Conservation (phyloP, 495 filamentous ascomycete genomes). For the Letharia columbiana region DNA sequence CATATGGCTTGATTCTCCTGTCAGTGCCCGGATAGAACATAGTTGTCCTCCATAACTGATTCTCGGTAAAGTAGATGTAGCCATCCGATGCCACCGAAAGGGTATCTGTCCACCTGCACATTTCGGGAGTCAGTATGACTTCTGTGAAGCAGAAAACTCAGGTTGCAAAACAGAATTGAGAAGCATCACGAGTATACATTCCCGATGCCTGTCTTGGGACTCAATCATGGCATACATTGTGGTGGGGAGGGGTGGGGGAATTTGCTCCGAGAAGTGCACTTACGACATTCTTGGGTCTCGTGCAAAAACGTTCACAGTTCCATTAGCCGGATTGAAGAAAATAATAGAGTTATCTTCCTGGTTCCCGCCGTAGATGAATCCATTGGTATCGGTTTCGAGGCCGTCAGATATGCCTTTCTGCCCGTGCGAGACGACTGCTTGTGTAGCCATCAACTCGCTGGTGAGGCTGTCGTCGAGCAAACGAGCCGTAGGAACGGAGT, state of each 20-base stretch:
- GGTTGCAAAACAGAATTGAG: no score
- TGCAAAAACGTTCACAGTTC: slow-evolving; percentile 29
- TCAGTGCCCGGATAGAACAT: slow-evolving; percentile 26
- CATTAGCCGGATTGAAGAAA: slow-evolving; percentile 36
- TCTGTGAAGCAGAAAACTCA: no score
- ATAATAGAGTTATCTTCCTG: slow-evolving; percentile 35
- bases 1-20: slow-evolving; percentile 30
- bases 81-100: slow-evolving; percentile 28
- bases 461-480: slow-evolving; percentile 24
- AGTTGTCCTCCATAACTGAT: slow-evolving; percentile 23
- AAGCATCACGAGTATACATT: no score
- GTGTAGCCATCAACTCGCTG: slow-evolving; percentile 29
- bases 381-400: slow-evolving; percentile 34
- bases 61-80: slow-evolving; percentile 32
- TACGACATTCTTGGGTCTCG: slow-evolving; percentile 32
- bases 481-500: slow-evolving; percentile 31
- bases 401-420: slow-evolving; percentile 34
- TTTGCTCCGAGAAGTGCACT: no score
- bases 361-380: slow-evolving; percentile 34
- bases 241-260: no score
- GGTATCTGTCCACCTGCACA: slow-evolving; percentile 28
- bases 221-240: no score
- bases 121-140: no score
- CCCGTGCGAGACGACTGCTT: slow-evolving; percentile 25
- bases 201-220: no score